These are phyloP conservation scores for Sarcocystis neurona DNA, from an alignment of 169 alveolate genomes.

Conservation along the genomic window DNA sequence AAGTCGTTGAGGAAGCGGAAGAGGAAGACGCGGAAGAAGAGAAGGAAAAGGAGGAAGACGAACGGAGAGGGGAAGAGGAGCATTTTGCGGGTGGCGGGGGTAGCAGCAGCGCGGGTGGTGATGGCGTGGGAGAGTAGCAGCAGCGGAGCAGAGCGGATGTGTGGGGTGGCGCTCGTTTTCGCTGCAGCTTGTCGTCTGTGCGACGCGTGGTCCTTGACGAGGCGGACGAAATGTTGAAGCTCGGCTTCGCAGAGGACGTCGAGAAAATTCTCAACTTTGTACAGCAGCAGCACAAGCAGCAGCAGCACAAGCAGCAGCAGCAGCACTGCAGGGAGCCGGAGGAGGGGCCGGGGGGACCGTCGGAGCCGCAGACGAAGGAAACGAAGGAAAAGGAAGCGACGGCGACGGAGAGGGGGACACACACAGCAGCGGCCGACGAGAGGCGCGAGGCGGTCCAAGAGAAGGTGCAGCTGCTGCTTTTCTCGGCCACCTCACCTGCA, in stretches of 20 bases:
- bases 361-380: not conserved
- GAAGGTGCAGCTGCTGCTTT: slow-evolving; percentile 41
- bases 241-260: slow-evolving; percentile 60
- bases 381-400: not conserved
- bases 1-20: not conserved
- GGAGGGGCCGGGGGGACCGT: not conserved
- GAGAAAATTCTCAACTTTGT: slow-evolving; percentile 25
- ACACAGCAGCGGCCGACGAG: not conserved
- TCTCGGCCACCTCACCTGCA: slow-evolving; percentile 60
- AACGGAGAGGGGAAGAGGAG: not conserved
- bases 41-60: not conserved
- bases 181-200: slow-evolving; percentile 31
- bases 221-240: slow-evolving; percentile 65
- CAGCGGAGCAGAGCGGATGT: no score
- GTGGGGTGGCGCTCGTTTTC: not conserved
- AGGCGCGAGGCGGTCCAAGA: not conserved
- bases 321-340: slow-evolving; percentile 51
- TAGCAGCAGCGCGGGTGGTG: no score
- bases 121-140: no score
- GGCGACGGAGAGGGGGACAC: not conserved
- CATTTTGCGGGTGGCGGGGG: not conserved
- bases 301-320: slow-evolving; percentile 12
- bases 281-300: not conserved
- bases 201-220: slow-evolving; percentile 62
- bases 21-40: not conserved